Evolutionary conservation across 2,329 filamentous ascomycete genomes (phyloP), one percentile per base, ranked within the genome.

Genomic region (Colletotrichum incanum): DNA sequence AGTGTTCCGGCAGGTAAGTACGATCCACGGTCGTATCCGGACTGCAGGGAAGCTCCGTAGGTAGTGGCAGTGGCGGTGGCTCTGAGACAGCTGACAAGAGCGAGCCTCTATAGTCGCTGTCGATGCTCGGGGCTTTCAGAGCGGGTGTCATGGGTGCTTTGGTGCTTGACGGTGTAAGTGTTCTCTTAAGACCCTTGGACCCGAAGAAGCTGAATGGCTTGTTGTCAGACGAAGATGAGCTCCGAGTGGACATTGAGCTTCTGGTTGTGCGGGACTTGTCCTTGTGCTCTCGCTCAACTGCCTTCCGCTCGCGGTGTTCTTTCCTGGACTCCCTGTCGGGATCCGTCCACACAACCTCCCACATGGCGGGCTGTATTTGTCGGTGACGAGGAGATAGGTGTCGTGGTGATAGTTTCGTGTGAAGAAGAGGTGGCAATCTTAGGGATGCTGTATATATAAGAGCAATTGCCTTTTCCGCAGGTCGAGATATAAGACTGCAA

Each of bases 261-360:
- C 80, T 77, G 28, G 75, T 74, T 14, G 77, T 76, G 45, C 78
- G 79, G 20, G 79, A 77, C 66, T 80, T 78, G 34, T 79, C 78
- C 37, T 77, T 83, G 54, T 74, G 76, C 31, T 78, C 76, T 28
- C 78, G 81, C 71, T 84, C 83, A 58, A 78, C 76, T 73, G 85
- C 85, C 75, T 89, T 90, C 59, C 84, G 85, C 1, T 85, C 83
- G 20, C 85, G 85, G 66, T 85, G 83, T 76, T 90, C 86, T 3
- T 88, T 87, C 20, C 90, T 84, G 11, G 85, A 82, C 79, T 90
- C 86, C 69, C 83, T 81, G 61, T 87, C 82, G 28, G 86, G 86
- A 68, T 90, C 88, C 5, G 87, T 87, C 89, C 89, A 91, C 58
- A 88, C 80, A 41, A 90, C 86, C 77, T 90, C 88, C 77, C 89